Evolutionary conservation across 1,284 basidiomycete genomes (phyloP).

Genomic region (Tylopilus microsporus): DNA sequence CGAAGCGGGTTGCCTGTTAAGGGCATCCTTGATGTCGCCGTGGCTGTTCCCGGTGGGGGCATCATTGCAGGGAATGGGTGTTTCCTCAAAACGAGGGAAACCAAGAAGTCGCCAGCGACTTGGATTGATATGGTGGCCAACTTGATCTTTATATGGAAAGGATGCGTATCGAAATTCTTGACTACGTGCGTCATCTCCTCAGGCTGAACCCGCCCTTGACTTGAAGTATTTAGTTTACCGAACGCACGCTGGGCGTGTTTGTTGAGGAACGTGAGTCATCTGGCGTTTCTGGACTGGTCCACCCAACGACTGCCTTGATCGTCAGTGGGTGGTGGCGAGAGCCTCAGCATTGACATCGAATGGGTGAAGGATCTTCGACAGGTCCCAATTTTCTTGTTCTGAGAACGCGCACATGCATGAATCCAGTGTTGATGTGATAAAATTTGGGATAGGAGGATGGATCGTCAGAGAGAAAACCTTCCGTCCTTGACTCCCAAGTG

Average conservation of each 20-base stretch:
- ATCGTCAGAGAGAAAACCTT: slow-evolving; percentile 18
- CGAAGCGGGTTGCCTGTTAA: slow-evolving; percentile 70
- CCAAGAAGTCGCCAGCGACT: slow-evolving; percentile 33
- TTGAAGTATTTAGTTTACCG: slow-evolving; percentile 59
- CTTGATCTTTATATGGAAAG: slow-evolving; percentile 76
- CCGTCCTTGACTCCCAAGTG: slow-evolving; percentile 21
- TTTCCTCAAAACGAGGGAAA: slow-evolving; percentile 58
- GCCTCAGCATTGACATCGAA: slow-evolving; percentile 19
- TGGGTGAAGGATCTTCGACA: slow-evolving; percentile 25
- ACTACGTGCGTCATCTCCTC: slow-evolving; percentile 56
- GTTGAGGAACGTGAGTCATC: slow-evolving; percentile 81
- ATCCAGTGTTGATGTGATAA: slow-evolving; percentile 20
- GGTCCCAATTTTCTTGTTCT: slow-evolving; percentile 24
- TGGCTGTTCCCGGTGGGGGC: slow-evolving; percentile 63
- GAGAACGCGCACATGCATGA: slow-evolving; percentile 29
- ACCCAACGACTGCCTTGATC: slow-evolving; percentile 45
- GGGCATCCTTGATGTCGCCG: slow-evolving; percentile 62
- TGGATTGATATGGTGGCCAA: slow-evolving; percentile 82
- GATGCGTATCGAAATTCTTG: slow-evolving; percentile 73
- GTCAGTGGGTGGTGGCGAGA: slow-evolving; percentile 48
- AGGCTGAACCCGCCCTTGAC: background rate
- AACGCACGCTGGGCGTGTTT: slow-evolving; percentile 77
- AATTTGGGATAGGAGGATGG: slow-evolving; percentile 3
- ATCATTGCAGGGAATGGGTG: slow-evolving; percentile 88
- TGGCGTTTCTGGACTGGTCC: slow-evolving; percentile 77